Base-by-base conservation (phyloP, 345 rosid species). In the Boechera stricta region DNA sequence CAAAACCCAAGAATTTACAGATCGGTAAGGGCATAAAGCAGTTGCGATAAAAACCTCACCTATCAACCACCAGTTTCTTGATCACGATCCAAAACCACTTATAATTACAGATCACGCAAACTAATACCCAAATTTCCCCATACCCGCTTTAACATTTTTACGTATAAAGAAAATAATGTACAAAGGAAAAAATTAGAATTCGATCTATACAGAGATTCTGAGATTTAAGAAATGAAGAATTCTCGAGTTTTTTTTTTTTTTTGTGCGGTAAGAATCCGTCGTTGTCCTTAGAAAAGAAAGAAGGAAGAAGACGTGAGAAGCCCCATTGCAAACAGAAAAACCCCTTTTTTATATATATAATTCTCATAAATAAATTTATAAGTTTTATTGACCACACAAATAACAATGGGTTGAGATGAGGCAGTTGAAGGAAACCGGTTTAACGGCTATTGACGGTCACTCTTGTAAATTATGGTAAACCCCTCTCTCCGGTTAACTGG, bases 301-400 rank as follows among this genome's bases (percentile, higher is more conserved):
- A 73, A 61, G 15, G 52, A 69, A 74, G 82, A 69, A 51, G 82
- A 74, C 69, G 78, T 59, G 61, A 78, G 68, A 69, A 68, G 18
- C 58, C 73, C 45, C 74, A 57, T 16, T 9, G 39, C 44, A 73
- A 58, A 53, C 82, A 51, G 24, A 78, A 41, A 41, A 72, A 39
- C 11, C 42, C 24, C 18, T 51, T 57, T 65, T 55, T 65, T 71
- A 8, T 64, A 32, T 29, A 33, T 8, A 13, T 32, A 35, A 39
- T 57, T 65, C 57, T 58, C 47, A 21, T 44, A 31, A 77, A 61
- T 18, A 9, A 16, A 56, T 6, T n/a, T 1, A 58, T 51, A 49
- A 29, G 3, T 57, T 26, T 36, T 67, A 66, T 59, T 67, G 74
- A 67, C 78, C 82, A 78, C 82, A 78, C 64, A 77, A 77, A 63